These are phyloP conservation scores for Botrytis tulipae DNA, from an alignment of 2,329 filamentous ascomycete genomes.

Conservation along the genomic window DNA sequence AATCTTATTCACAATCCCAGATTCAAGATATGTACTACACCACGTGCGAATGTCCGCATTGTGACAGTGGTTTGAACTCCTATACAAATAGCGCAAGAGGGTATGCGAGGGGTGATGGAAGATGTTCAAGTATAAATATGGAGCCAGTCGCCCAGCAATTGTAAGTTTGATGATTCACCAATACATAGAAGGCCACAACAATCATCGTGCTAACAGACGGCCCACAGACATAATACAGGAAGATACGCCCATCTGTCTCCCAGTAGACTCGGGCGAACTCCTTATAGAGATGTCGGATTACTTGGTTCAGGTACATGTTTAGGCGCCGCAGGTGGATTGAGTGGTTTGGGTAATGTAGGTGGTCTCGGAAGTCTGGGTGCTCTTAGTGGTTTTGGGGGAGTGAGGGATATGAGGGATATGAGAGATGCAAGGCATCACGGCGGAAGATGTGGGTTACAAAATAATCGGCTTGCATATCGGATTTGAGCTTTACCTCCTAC, in stretches of 20 bases:
- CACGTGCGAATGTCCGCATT: constrained; percentile 20
- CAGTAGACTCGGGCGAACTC: constrained; percentile 7
- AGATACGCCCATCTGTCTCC: constrained; percentile 1
- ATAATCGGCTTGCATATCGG: constrained; percentile 3
- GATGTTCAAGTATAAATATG: neutral
- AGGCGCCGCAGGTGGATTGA: neutral
- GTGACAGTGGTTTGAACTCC: neutral
- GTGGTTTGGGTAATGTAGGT: neutral
- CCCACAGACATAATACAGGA: neutral
- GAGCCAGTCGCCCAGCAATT: constrained; percentile 1
- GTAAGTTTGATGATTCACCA: neutral
- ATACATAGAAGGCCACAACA: neutral
- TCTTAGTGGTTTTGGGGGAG: neutral
- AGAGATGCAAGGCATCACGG: constrained; percentile 8
- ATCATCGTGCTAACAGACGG: neutral
- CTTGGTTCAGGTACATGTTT: constrained; percentile 10
- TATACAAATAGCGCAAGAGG: neutral
- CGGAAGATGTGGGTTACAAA: constrained; percentile 9
- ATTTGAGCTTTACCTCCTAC: neutral
- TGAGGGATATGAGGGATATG: constrained; percentile 12
- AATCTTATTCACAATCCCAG: neutral
- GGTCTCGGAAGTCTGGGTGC: neutral
- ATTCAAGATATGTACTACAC: constrained; percentile 7
- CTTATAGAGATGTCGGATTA: constrained; percentile 12
- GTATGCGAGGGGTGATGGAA: neutral